phyloP scores from a whole-genome alignment of 108 stramenopile genomes.

The Nitzschia sp. region DNA sequence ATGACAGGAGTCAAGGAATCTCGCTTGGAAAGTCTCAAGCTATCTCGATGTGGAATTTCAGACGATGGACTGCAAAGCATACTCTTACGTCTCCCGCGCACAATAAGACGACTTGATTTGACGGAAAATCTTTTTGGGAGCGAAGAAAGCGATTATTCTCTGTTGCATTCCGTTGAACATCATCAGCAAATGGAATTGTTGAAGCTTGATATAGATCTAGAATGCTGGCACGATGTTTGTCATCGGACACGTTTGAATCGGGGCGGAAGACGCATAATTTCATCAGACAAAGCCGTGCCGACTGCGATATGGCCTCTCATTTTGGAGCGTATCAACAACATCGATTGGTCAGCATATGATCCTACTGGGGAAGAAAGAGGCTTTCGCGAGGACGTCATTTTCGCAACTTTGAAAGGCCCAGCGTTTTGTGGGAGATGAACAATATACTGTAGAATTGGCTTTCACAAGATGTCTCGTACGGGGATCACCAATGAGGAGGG shows the following conservation, averaged over 20 bases:
- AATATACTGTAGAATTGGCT: too few relatives aligned
- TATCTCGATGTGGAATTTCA: not conserved
- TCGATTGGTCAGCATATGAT: not conserved
- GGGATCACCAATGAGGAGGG: too few relatives aligned
- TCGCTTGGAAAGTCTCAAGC: not conserved
- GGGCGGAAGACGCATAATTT: not conserved
- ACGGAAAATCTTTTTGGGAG: conserved; percentile 1
- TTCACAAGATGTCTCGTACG: too few relatives aligned
- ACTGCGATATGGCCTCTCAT: not conserved
- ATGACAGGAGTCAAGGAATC: not conserved
- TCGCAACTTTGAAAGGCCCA: not conserved
- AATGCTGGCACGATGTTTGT: not conserved
- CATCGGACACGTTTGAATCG: not conserved
- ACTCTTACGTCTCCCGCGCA: not conserved
- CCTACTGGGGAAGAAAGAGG: not conserved
- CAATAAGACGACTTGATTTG: not conserved
- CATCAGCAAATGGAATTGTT: not conserved
- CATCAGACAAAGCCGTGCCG: not conserved
- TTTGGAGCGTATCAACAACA: not conserved
- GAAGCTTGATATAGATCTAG: conserved; percentile 1
- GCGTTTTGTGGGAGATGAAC: not conserved
- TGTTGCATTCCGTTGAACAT: not conserved
- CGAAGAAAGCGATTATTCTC: not conserved
- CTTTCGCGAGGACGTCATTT: conserved; percentile 7
- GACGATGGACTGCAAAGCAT: not conserved